Evolutionary conservation across 2,329 filamentous ascomycete species (phyloP).

Genomic region (Hymenoscyphus occultus): DNA sequence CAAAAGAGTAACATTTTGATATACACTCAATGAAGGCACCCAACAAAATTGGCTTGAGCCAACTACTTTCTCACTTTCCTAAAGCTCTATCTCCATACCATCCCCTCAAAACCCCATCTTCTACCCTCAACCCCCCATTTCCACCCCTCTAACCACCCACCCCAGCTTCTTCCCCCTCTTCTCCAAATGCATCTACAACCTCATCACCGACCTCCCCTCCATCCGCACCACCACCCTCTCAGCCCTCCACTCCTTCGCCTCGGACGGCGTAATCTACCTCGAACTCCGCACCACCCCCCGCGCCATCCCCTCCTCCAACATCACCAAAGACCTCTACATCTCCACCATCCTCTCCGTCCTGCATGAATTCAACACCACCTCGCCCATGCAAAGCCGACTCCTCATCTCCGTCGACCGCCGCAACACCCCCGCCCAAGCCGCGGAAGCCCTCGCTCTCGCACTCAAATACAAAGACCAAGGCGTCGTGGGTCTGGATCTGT

Average conservation of each 20-base stretch:
- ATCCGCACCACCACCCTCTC: slow-evolving; percentile 60
- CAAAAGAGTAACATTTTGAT: not conserved
- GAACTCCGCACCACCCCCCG: slow-evolving; percentile 80
- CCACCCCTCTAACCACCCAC: not conserved
- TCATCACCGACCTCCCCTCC: slow-evolving; percentile 61
- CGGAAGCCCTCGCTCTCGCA: slow-evolving; percentile 63
- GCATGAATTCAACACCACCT: slow-evolving; percentile 41
- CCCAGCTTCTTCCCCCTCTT: slow-evolving; percentile 74
- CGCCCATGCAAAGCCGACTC: slow-evolving; percentile 56
- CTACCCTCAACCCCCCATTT: not conserved
- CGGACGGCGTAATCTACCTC: slow-evolving; percentile 72
- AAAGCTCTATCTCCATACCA: too few species aligned
- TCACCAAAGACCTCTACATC: slow-evolving; percentile 61
- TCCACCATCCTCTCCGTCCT: slow-evolving; percentile 64
- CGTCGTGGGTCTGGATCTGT: slow-evolving; percentile 75
- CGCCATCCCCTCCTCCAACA: slow-evolving; percentile 49
- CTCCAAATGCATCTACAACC: slow-evolving; percentile 73
- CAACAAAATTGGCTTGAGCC: not conserved
- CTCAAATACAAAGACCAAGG: slow-evolving; percentile 49
- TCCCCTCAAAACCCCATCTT: too few species aligned
- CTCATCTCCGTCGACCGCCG: slow-evolving; percentile 74
- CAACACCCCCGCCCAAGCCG: slow-evolving; percentile 55
- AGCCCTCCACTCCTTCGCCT: slow-evolving; percentile 64
- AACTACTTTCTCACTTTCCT: not conserved
- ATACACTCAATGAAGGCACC: not conserved